Evolutionary conservation across 208 protist genomes (phyloP).

Genomic region (Trypanosoma congolense): DNA sequence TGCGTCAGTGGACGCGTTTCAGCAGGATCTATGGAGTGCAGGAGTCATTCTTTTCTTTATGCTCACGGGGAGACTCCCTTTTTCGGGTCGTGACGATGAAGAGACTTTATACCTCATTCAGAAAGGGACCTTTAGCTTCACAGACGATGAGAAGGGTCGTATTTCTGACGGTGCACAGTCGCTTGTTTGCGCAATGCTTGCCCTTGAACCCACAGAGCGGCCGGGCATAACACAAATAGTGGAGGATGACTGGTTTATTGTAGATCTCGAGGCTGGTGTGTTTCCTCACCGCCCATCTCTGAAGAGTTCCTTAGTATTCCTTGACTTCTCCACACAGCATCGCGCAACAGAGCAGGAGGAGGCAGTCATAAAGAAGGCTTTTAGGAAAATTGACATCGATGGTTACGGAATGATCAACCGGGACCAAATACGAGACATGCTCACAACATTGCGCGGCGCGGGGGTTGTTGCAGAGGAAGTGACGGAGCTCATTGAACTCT

Average conservation of each 20-base stretch:
- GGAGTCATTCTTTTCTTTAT: conserved; percentile 93
- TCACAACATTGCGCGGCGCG: conserved; percentile 67
- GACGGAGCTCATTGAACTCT: conserved; percentile 63
- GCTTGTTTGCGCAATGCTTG: conserved; percentile 75
- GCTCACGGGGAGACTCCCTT: conserved; percentile 95
- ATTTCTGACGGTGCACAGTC: conserved; percentile 58
- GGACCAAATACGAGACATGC: conserved; percentile 82
- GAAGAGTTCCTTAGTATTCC: conserved; percentile 25
- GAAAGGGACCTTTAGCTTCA: conserved; percentile 40
- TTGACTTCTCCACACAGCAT: conserved; percentile 60
- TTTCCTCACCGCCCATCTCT: conserved; percentile 52
- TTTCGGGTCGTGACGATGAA: conserved; percentile 92
- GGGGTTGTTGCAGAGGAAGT: conserved; percentile 51
- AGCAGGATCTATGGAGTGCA: conserved; percentile 89
- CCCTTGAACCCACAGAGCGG: conserved; percentile 75
- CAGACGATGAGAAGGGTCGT: conserved; percentile 60
- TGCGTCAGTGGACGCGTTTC: conserved; percentile 49
- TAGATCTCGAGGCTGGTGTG: conserved; percentile 42
- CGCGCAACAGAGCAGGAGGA: conserved; percentile 66
- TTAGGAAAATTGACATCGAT: conserved; percentile 75
- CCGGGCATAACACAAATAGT: conserved; percentile 85
- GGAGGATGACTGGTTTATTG: conserved; percentile 75
- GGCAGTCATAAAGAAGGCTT: conserved; percentile 57
- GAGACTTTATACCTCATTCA: conserved; percentile 90
- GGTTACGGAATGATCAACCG: conserved; percentile 74